Percentiles rank a stretch among this genome's conserved stretches.
Conservation (phyloP, 306 rosid genomes). For the Glycine soja region DNA sequence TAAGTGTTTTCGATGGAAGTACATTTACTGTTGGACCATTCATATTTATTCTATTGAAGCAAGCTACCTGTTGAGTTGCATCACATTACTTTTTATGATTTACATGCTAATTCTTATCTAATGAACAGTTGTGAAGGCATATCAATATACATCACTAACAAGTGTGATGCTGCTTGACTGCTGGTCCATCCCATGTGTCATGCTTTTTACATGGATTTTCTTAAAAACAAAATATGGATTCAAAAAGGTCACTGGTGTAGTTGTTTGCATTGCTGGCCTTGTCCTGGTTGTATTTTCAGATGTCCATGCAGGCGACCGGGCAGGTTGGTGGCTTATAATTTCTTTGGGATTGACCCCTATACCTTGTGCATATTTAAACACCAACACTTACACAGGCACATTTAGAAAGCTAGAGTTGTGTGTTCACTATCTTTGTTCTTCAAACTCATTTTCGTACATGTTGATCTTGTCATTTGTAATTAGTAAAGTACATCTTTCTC, state of each 20-base stretch:
- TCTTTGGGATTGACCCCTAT: constrained; percentile 17
- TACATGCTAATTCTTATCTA: constrained; percentile 26
- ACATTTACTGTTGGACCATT: neutral
- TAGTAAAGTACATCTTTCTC: constrained; percentile 14
- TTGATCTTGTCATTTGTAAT: constrained; percentile 24
- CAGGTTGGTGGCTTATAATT: constrained; percentile 54
- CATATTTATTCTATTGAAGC: neutral
- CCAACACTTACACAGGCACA: neutral
- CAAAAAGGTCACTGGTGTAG: constrained; percentile 64
- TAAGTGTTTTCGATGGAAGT: constrained; percentile 36
- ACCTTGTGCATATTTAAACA: constrained; percentile 6
- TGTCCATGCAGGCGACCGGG: constrained; percentile 76
- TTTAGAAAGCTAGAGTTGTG: constrained; percentile 16
- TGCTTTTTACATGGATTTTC: constrained; percentile 88
- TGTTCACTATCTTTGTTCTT: neutral
- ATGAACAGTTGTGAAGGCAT: constrained; percentile 83
- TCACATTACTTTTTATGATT: constrained; percentile 16
- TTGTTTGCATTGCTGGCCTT: constrained; percentile 82
- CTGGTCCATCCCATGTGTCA: constrained; percentile 82
- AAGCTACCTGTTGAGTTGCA: neutral
- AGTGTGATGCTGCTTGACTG: constrained; percentile 90
- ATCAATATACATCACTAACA: constrained; percentile 83
- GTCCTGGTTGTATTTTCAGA: constrained; percentile 76
- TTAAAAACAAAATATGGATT: constrained; percentile 78
- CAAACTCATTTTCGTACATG: neutral